Percentiles rank a stretch among this genome's conserved stretches.
Conservation (phyloP, 1,139 yeast species). For the Kazachstania sp. region DNA sequence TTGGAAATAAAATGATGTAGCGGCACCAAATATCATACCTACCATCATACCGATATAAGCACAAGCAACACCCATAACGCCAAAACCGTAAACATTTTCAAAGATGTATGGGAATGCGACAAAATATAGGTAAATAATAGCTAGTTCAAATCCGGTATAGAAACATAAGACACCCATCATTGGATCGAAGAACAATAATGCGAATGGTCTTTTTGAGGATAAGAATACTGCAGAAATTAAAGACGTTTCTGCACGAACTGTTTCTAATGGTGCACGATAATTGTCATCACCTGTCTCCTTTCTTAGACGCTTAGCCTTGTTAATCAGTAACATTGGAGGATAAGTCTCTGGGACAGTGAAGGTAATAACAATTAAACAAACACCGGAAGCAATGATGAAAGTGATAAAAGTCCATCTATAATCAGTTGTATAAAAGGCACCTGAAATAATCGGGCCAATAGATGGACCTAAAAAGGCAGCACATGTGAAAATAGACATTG, state of each 20-base stretch:
- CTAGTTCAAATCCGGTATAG: constrained; percentile 53
- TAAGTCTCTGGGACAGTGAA: constrained; percentile 64
- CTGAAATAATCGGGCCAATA: constrained; percentile 60
- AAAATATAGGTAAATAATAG: constrained; percentile 54
- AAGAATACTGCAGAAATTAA: constrained; percentile 33
- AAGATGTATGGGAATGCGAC: constrained; percentile 55
- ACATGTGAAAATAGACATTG: constrained; percentile 62
- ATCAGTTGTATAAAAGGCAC: constrained; percentile 47
- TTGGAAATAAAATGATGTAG: constrained; percentile 32
- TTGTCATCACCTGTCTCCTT: constrained; percentile 50
- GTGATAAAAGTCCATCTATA: constrained; percentile 58
- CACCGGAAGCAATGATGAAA: constrained; percentile 58
- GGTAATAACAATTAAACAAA: constrained; percentile 40
- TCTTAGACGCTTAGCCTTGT: constrained; percentile 51
- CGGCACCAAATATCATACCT: constrained; percentile 39
- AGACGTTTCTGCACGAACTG: constrained; percentile 37
- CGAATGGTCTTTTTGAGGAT: constrained; percentile 46
- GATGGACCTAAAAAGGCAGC: constrained; percentile 73
- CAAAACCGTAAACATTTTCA: constrained; percentile 39
- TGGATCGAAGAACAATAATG: constrained; percentile 46
- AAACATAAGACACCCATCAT: constrained; percentile 55
- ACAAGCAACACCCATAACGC: constrained; percentile 46
- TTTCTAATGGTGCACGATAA: constrained; percentile 45
- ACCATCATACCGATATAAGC: constrained; percentile 45
- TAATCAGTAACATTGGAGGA: constrained; percentile 51